These are phyloP conservation scores for Phytophthora parvispora DNA, from an alignment of 352 stramenopile species.

Conservation along the genomic window DNA sequence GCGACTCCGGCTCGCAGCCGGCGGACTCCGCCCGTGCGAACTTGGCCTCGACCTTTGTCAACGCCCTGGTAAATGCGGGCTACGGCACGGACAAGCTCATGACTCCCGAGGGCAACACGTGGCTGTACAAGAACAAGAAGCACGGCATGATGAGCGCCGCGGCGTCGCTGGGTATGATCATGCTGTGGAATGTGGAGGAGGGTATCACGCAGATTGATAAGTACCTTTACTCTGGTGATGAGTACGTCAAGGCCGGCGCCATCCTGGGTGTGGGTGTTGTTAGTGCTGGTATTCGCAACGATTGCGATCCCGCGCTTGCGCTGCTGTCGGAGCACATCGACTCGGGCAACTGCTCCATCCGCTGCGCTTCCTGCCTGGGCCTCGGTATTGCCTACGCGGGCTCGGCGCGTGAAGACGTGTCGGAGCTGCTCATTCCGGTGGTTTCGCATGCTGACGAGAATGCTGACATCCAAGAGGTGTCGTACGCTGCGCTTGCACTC, in stretches of 20 bases:
- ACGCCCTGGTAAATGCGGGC: constrained; percentile 99
- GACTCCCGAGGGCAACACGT: constrained; percentile 96
- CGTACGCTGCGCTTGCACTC: constrained; percentile 96
- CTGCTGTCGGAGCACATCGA: constrained; percentile 98
- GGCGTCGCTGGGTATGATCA: constrained; percentile 98
- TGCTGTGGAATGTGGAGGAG: constrained; percentile 99
- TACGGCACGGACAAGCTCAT: constrained; percentile 98
- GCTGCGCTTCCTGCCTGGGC: constrained; percentile 95
- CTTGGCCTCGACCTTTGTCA: constrained; percentile 99
- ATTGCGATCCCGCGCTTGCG: constrained; percentile 97
- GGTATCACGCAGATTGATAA: constrained; percentile 99
- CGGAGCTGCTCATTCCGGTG: constrained; percentile 97
- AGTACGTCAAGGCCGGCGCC: constrained; percentile 98
- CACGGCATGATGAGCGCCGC: constrained; percentile 99
- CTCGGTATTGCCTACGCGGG: constrained; percentile 99
- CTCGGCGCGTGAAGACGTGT: constrained; percentile 97
- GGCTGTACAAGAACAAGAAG: constrained; percentile 99
- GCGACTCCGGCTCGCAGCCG: constrained; percentile 78
- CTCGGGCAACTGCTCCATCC: constrained; percentile 95
- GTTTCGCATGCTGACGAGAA: constrained; percentile 93
- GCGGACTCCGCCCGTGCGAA: constrained; percentile 99
- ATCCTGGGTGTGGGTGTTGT: constrained; percentile 98
- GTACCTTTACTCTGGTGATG: constrained; percentile 99
- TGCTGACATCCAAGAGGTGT: constrained; percentile 94
- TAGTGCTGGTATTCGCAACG: constrained; percentile 94